Conservation (phyloP, 306 rosid species). For the Boehmeria nivea region DNA sequence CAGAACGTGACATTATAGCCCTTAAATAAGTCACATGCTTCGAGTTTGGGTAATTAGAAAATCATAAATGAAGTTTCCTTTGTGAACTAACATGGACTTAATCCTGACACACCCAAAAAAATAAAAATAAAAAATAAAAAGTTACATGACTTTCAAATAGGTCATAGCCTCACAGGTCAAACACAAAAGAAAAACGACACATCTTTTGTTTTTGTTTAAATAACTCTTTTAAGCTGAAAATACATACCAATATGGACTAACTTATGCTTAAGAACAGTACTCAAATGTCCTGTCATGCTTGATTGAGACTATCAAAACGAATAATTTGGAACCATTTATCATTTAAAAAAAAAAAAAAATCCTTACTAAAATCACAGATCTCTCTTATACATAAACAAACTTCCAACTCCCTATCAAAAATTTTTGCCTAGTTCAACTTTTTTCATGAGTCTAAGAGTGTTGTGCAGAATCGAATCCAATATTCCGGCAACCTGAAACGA, state of each 20-base stretch:
- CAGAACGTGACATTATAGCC: too few relatives aligned
- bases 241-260: neutral
- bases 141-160: too few relatives aligned
- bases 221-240: too few relatives aligned
- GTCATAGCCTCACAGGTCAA: too few relatives aligned
- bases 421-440: slow-evolving; percentile 88
- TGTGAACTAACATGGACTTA: too few relatives aligned
- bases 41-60: too few relatives aligned
- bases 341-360: neutral
- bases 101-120: too few relatives aligned
- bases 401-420: slow-evolving; percentile 48
- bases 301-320: slow-evolving; percentile 2
- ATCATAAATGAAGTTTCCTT: too few relatives aligned
- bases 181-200: too few relatives aligned
- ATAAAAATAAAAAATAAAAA: too few relatives aligned
- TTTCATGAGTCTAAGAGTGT: slow-evolving; percentile 62
- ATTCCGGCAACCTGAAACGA: slow-evolving; percentile 90
- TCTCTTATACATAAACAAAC: slow-evolving; percentile 13
- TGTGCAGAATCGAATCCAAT: slow-evolving; percentile 79
- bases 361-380: slow-evolving; percentile 8
- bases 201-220: too few relatives aligned
- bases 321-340: slow-evolving; percentile 1
- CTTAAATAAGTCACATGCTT: too few relatives aligned
- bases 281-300: slow-evolving; percentile 14
- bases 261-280: neutral